A percentile compares a stretch with the other conserved stretches of the same genome.
These are phyloP conservation scores for Aspergillus affinis DNA, from an alignment of 495 filamentous ascomycete species.

Conservation along the genomic window DNA sequence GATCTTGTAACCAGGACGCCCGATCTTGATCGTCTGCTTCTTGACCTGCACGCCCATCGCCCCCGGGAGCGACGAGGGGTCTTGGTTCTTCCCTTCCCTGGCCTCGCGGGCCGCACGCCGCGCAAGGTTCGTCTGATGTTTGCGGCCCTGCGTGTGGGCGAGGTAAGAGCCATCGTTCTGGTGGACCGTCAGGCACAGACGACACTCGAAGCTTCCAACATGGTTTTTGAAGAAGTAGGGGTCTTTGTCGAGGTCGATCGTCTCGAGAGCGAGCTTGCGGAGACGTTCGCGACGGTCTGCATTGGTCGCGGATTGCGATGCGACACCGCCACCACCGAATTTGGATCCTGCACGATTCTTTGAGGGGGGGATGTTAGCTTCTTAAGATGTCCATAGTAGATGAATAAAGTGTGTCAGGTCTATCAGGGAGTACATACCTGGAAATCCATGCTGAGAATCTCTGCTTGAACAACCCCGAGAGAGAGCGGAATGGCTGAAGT, in stretches of 20 bases:
- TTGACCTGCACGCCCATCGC: constrained; percentile 79
- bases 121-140: constrained; percentile 99
- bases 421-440: constrained; percentile 41
- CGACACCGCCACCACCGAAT: constrained; percentile 96
- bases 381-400: background rate
- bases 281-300: constrained; percentile 96
- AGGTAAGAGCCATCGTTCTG: constrained; percentile 99
- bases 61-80: constrained; percentile 65
- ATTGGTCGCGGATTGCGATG: constrained; percentile 88
- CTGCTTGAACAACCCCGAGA: background rate
- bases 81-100: constrained; percentile 77
- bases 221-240: constrained; percentile 99
- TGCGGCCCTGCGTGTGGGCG: constrained; percentile 96
- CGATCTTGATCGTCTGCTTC: constrained; percentile 95
- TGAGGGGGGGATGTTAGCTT: background rate
- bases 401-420: background rate
- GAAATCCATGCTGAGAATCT: constrained; percentile 53
- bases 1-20: constrained; percentile 95
- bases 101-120: constrained; percentile 91
- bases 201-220: constrained; percentile 96
- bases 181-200: constrained; percentile 97
- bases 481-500: constrained; percentile 1
- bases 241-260: constrained; percentile 98
- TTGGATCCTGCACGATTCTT: constrained; percentile 98
- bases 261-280: constrained; percentile 95